These are phyloP conservation scores for Ustulina deusta DNA, from an alignment of 2,329 filamentous ascomycete genomes.

Conservation along the genomic window DNA sequence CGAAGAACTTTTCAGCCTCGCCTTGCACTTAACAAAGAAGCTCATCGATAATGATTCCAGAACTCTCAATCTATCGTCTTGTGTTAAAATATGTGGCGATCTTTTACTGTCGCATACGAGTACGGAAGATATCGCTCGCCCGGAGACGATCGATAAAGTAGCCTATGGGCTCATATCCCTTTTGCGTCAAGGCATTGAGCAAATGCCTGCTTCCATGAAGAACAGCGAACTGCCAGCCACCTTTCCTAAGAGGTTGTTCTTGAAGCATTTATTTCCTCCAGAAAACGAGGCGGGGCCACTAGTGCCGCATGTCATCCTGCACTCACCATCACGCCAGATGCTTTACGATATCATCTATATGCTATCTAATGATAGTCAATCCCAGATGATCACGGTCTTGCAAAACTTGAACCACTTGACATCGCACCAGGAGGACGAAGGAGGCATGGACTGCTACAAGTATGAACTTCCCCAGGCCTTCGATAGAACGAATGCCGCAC, in stretches of 20 bases:
- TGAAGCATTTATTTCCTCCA: conserved; percentile 74
- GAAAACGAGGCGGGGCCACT: conserved; percentile 48
- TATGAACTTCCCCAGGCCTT: conserved; percentile 72
- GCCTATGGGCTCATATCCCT: conserved; percentile 54
- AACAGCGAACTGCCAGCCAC: conserved; percentile 38
- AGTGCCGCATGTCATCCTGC: conserved; percentile 61
- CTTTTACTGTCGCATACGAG: conserved; percentile 45
- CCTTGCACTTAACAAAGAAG: conserved; percentile 47
- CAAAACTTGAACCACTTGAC: conserved; percentile 63
- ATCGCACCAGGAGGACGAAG: conserved; percentile 58
- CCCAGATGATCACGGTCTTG: conserved; percentile 65
- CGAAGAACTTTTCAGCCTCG: conserved; percentile 56
- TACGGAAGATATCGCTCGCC: conserved; percentile 55
- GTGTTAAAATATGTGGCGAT: conserved; percentile 44
- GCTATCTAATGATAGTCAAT: conserved; percentile 64
- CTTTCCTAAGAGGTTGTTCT: conserved; percentile 66
- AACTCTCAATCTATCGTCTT: conserved; percentile 44
- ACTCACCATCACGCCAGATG: conserved; percentile 66
- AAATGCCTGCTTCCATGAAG: conserved; percentile 45
- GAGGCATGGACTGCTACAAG: conserved; percentile 64
- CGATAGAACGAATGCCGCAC: conserved; percentile 75
- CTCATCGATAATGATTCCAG: conserved; percentile 45
- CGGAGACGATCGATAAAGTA: conserved; percentile 53
- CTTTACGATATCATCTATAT: conserved; percentile 71
- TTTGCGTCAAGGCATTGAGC: conserved; percentile 48